Percentiles rank a stretch among this genome's conserved stretches.
These are phyloP conservation scores for Dioscorea dumetorum DNA, from an alignment of 106 monocot genomes.

Conservation along the genomic window DNA sequence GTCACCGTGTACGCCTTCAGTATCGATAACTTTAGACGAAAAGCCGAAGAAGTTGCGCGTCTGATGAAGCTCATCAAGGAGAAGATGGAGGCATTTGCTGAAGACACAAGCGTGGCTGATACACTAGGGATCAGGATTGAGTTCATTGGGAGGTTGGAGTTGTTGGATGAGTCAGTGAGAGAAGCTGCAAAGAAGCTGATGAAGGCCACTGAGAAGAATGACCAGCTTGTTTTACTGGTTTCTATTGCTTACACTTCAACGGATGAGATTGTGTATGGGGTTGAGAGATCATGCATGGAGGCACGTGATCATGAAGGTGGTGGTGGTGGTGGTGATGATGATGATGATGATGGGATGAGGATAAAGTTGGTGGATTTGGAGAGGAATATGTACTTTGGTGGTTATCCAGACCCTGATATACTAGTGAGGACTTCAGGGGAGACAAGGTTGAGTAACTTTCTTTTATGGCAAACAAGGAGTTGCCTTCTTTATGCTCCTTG, in stretches of 20 bases:
- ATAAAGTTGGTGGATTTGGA: constrained; percentile 17
- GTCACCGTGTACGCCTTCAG: constrained; percentile 50
- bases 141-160: constrained; percentile 27
- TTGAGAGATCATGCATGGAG: not conserved
- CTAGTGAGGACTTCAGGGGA: constrained; percentile 49
- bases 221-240: constrained; percentile 13
- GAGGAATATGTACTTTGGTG: constrained; percentile 7
- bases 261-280: constrained; percentile 30
- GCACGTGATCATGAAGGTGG: too few relatives aligned
- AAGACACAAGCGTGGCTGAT: constrained; percentile 19
- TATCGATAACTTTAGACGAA: constrained; percentile 47
- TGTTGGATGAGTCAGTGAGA: constrained; percentile 20
- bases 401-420: constrained; percentile 31
- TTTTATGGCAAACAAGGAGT: constrained; percentile 33
- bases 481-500: constrained; percentile 16
- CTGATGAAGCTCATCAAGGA: constrained; percentile 36
- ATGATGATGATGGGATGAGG: not conserved
- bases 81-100: constrained; percentile 32
- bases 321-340: too few relatives aligned
- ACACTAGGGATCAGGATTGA: constrained; percentile 19
- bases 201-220: constrained; percentile 23
- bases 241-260: constrained; percentile 47
- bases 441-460: constrained; percentile 48
- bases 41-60: constrained; percentile 24
- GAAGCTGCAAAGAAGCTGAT: constrained; percentile 25